A percentile compares a stretch with the other conserved stretches of the same genome.
Evolutionary conservation across 2,329 filamentous ascomycete genomes (phyloP).

Genomic region (Sporothrix euskadiensis): DNA sequence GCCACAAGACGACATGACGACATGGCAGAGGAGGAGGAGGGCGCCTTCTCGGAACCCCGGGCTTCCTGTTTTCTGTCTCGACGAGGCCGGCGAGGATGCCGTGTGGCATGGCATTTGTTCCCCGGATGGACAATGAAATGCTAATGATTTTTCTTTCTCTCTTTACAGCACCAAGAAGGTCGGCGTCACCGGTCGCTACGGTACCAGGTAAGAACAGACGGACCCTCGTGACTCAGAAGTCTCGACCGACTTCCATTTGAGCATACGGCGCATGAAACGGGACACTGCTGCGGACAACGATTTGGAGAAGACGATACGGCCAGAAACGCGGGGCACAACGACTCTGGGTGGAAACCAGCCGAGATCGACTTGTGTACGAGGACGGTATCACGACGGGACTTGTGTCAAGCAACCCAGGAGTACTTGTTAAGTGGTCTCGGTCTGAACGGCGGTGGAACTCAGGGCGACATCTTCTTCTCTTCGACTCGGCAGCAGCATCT

Average conservation of each 20-base stretch:
- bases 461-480: neutral
- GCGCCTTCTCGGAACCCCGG: neutral
- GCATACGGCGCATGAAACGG: neutral
- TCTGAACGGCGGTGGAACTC: neutral
- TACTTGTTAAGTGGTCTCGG: neutral
- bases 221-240: neutral
- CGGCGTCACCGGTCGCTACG: conserved; percentile 81
- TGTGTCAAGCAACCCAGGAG: neutral
- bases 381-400: neutral
- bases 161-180: conserved; percentile 81
- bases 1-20: neutral
- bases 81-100: neutral
- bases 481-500: neutral
- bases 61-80: conserved; percentile 3
- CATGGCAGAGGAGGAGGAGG: neutral
- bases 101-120: neutral
- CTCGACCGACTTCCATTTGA: neutral
- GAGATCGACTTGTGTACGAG: neutral
- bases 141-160: conserved; percentile 30
- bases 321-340: neutral
- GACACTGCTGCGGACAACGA: neutral
- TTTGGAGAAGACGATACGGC: neutral
- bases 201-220: conserved; percentile 35
- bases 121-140: conserved; percentile 15
- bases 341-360: neutral